Conservation (phyloP, 306 rosid genomes). For the Senna tora region DNA sequence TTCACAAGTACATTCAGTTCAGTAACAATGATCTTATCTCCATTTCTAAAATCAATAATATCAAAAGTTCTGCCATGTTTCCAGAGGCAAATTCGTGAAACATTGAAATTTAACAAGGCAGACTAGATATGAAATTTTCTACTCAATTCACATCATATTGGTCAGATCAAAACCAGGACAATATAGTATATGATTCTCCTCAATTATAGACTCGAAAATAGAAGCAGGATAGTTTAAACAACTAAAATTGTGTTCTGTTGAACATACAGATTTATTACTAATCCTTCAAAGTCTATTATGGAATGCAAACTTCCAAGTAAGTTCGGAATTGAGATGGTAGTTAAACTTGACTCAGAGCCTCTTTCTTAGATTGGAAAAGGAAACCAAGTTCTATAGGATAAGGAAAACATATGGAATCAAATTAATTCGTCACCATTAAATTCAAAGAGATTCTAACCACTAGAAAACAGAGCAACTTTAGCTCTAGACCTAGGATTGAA, state of each 20-base stretch:
- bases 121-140: neutral
- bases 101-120: neutral
- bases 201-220: neutral
- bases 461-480: constrained; percentile 1
- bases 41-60: neutral
- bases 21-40: neutral
- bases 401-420: neutral
- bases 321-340: constrained; percentile 2
- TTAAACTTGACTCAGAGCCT: no score
- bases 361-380: neutral
- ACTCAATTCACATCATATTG: neutral
- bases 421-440: neutral
- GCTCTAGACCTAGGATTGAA: neutral
- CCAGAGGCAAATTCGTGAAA: neutral
- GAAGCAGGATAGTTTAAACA: neutral
- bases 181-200: neutral
- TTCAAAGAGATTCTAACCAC: neutral
- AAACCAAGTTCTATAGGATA: neutral
- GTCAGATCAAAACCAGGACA: constrained; percentile 1
- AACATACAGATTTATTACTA: neutral
- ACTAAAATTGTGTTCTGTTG: neutral
- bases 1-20: constrained; percentile 5
- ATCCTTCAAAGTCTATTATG: neutral
- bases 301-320: neutral
- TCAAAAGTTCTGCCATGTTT: neutral